Base-by-base conservation (phyloP, 352 stramenopile genomes). In the Phytophthora sansomeana region DNA sequence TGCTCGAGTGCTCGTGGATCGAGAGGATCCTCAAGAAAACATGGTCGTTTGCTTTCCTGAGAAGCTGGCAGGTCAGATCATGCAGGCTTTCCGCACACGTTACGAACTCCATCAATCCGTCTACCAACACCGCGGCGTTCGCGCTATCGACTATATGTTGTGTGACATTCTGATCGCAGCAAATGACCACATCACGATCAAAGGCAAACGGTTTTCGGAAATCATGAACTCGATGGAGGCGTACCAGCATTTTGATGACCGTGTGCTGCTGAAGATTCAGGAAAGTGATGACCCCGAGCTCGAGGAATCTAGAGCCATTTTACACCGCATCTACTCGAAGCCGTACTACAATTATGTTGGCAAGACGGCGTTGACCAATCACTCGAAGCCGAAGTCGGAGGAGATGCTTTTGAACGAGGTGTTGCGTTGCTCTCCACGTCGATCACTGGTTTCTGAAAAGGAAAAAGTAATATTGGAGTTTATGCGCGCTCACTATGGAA, bases 121-220 rank as follows among this genome's bases (percentile, higher is more conserved):
- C 7, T 97, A 97, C 53, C 88, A 96, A 60, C 91, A 97, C 58
- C 89, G 93, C 46, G 81, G 79, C 26, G 67, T 90, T 36, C 83
- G 83, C 3, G 86, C 90, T 5, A 89, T 95, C 51, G 90, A 97
- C 52, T 96, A 93, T 56, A 97, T 97, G 90, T 72, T 97, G 17
- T 87, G 81, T 49, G 89, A 97, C 58, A 63, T 87, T 4, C 52
- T 97, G 24, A 66, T 93, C 8, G 75, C 83, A 33, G 83, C 91
- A 10, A 81, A 96, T 41, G 72, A 85, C 6, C 67, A 88, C 44
- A 16, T 90, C 13, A 77, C 52, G 10, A 87, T 92, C 58, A 92
- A 91, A 58, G 74, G 74, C 44, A 68, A 65, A 32, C 80, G 75
- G 5, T 83, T 97, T 6, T 91, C 81, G 0, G 81, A 92, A n/a